Conservation (phyloP, 148 eudicot species). For the Vaccinium macrocarpon region DNA sequence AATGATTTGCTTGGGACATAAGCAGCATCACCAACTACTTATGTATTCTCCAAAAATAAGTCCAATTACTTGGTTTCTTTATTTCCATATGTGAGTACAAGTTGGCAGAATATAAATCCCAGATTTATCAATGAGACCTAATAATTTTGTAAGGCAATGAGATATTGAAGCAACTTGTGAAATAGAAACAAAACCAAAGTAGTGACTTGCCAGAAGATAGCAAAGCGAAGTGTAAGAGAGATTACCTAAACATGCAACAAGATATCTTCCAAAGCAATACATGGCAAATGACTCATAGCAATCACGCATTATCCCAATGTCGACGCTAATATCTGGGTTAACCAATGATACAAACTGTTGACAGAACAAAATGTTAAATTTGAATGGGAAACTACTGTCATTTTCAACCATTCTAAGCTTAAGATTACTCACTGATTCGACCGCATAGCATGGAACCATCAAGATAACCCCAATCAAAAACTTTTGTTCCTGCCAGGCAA, state of each 20-base stretch:
- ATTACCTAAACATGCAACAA: slow-evolving; percentile 94
- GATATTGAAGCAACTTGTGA: not conserved
- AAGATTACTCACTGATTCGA: slow-evolving; percentile 81
- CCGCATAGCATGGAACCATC: slow-evolving; percentile 95
- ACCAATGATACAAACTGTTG: slow-evolving; percentile 84
- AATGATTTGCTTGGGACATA: not conserved
- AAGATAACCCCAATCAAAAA: slow-evolving; percentile 88
- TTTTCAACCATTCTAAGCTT: not conserved
- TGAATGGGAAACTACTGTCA: not conserved
- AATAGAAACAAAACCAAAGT: not conserved
- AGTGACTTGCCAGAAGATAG: not conserved
- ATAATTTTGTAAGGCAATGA: not conserved
- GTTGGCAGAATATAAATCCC: not conserved
- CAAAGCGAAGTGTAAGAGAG: slow-evolving; percentile 14
- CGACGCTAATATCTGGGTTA: slow-evolving; percentile 87
- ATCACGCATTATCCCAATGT: slow-evolving; percentile 88
- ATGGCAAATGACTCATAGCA: slow-evolving; percentile 99
- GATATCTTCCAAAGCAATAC: slow-evolving; percentile 99
- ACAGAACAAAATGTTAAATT: slow-evolving; percentile 13
- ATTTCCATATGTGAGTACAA: not conserved
- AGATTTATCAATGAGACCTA: slow-evolving; percentile 3
- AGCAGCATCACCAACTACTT: not conserved
- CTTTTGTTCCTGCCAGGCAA: slow-evolving; percentile 80
- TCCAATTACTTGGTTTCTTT: not conserved
- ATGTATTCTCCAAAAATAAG: not conserved